These are phyloP conservation scores for Eucalyptus pauciflora DNA, from an alignment of 345 rosid genomes.

Conservation along the genomic window DNA sequence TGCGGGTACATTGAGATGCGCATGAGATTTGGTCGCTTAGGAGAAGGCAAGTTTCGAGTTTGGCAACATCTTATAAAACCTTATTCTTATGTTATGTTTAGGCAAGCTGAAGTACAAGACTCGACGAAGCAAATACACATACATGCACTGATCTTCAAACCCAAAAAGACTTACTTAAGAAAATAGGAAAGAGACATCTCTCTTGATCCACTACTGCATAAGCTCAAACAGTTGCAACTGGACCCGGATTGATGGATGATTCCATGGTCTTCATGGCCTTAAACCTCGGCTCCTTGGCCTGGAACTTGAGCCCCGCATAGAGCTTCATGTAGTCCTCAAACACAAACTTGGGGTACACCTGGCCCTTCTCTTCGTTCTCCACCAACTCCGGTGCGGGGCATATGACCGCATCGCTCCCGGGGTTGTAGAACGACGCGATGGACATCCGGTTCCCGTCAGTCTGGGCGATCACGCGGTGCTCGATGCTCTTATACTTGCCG, in stretches of 20 bases:
- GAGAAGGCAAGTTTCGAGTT: background rate
- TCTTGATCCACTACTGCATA: background rate
- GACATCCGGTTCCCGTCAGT: constrained; percentile 81
- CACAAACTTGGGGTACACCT: constrained; percentile 59
- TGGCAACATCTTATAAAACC: background rate
- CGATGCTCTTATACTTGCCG: constrained; percentile 82
- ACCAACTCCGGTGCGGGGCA: constrained; percentile 56
- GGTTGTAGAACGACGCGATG: constrained; percentile 85
- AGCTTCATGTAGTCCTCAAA: constrained; percentile 91
- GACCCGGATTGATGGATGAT: constrained; percentile 6
- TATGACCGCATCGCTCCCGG: constrained; percentile 71
- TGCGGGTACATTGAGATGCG: background rate
- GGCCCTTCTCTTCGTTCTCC: constrained; percentile 22
- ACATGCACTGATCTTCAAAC: background rate
- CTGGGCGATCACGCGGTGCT: constrained; percentile 73
- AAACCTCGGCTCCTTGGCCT: constrained; percentile 84
- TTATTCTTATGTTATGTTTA: background rate
- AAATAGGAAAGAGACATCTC: background rate
- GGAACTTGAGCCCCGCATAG: constrained; percentile 66
- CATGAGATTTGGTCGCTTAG: background rate
- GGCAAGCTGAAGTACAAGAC: background rate
- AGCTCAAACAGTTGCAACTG: constrained; percentile 22
- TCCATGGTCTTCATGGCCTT: constrained; percentile 58
- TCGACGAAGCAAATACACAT: background rate
- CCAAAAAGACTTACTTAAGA: background rate